These are phyloP conservation scores for Purshia tridentata DNA, from an alignment of 306 rosid species.

Conservation along the genomic window DNA sequence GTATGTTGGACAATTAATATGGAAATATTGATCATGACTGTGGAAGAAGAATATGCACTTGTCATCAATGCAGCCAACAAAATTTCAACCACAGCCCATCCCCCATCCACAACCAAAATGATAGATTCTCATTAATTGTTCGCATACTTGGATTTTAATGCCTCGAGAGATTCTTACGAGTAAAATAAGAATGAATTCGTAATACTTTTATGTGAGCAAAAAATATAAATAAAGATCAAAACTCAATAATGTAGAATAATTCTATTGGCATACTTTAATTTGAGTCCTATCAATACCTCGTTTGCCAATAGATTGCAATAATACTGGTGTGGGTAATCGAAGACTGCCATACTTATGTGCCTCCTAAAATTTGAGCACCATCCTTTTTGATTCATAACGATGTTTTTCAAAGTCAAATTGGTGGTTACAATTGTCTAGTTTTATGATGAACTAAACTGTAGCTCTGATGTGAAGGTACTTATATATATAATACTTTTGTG, in stretches of 20 bases:
- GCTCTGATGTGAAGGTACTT: conserved; percentile 44
- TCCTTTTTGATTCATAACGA: conserved; percentile 56
- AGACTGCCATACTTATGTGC: conserved; percentile 44
- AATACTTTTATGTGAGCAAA: too few relatives aligned
- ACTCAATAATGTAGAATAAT: too few relatives aligned
- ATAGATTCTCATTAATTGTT: conserved; percentile 21
- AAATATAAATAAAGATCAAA: too few relatives aligned
- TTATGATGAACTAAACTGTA: conserved; percentile 40
- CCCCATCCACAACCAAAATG: conserved; percentile 32
- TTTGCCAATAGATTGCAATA: conserved; percentile 39
- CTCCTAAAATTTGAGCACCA: conserved; percentile 50
- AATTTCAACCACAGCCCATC: conserved; percentile 28
- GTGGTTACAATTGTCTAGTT: conserved; percentile 18
- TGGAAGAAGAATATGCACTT: not conserved
- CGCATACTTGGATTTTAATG: conserved; percentile 13
- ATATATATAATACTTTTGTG: conserved; percentile 24
- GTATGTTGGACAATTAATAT: not conserved
- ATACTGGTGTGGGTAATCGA: conserved; percentile 42
- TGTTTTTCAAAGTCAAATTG: conserved; percentile 57
- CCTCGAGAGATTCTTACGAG: too few relatives aligned
- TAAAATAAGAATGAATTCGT: too few relatives aligned
- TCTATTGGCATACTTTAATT: not conserved
- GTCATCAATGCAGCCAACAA: conserved; percentile 19
- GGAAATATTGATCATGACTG: not conserved
- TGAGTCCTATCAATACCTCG: conserved; percentile 25